Evolutionary conservation across 2,329 filamentous ascomycete genomes (phyloP).

Genomic region (Stagonosporopsis tanaceti): DNA sequence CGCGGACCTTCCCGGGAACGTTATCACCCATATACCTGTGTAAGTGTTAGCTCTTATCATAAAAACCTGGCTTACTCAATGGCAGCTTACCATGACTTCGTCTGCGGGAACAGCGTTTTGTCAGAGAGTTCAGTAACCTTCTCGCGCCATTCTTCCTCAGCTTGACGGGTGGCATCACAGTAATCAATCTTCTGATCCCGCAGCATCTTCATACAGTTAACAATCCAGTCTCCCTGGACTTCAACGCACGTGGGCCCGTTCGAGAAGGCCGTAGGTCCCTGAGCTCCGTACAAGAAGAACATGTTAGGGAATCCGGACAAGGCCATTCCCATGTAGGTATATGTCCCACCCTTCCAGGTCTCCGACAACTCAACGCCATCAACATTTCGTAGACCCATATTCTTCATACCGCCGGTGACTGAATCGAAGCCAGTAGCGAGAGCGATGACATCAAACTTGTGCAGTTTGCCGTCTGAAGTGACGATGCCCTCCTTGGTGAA

Average conservation of each 20-base stretch:
- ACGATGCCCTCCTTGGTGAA: constrained; percentile 52
- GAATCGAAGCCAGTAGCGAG: constrained; percentile 58
- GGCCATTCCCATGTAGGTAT: constrained; percentile 55
- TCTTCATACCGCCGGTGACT: constrained; percentile 54
- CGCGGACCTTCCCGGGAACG: constrained; percentile 55
- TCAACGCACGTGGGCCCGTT: constrained; percentile 58
- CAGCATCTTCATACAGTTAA: constrained; percentile 52
- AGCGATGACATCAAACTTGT: constrained; percentile 56
- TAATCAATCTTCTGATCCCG: constrained; percentile 49
- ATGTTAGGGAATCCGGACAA: constrained; percentile 47
- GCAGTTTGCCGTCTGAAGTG: constrained; percentile 51
- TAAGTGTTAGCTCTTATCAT: not conserved
- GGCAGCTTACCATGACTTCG: not conserved
- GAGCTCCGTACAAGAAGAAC: constrained; percentile 53
- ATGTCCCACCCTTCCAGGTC: constrained; percentile 53
- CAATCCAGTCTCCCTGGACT: constrained; percentile 56
- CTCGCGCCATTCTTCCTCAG: constrained; percentile 53
- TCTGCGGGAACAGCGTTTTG: constrained; percentile 51
- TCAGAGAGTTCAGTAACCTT: constrained; percentile 52
- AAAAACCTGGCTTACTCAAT: fast-evolving
- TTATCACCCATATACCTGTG: constrained; percentile 55
- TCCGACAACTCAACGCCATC: constrained; percentile 49
- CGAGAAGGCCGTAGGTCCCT: constrained; percentile 57
- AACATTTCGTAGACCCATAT: constrained; percentile 49
- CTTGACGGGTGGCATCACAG: constrained; percentile 52